phyloP scores from a whole-genome alignment of 1,139 yeast genomes.

The Wickerhamomyces sp. region DNA sequence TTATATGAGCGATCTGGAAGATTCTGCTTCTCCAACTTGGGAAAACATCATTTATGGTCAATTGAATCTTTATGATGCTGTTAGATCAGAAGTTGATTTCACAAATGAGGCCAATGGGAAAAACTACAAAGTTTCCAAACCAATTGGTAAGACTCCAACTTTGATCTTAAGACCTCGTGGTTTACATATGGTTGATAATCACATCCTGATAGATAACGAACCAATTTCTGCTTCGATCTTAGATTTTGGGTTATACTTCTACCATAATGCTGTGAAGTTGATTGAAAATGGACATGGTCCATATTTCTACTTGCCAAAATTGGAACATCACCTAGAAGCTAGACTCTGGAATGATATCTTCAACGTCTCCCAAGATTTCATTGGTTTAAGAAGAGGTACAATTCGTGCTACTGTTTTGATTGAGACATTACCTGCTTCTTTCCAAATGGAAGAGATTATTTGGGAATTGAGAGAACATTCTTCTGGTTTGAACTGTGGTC shows the following conservation, averaged over 20 bases:
- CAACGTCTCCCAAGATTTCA: slow-evolving; percentile 62
- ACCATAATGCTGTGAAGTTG: slow-evolving; percentile 58
- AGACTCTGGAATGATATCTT: slow-evolving; percentile 73
- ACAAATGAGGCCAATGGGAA: slow-evolving; percentile 42
- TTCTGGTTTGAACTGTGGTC: slow-evolving; percentile 74
- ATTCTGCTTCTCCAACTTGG: slow-evolving; percentile 96
- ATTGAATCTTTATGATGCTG: slow-evolving; percentile 85
- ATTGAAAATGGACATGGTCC: slow-evolving; percentile 65
- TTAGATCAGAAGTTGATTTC: slow-evolving; percentile 59
- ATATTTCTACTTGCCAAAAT: slow-evolving; percentile 70
- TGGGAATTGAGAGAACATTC: slow-evolving; percentile 71
- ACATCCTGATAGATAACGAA: slow-evolving; percentile 64
- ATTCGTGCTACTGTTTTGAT: slow-evolving; percentile 71
- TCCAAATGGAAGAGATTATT: slow-evolving; percentile 80
- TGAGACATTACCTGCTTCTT: slow-evolving; percentile 73
- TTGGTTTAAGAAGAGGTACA: slow-evolving; percentile 62
- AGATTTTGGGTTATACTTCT: slow-evolving; percentile 75
- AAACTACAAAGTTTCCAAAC: slow-evolving; percentile 40
- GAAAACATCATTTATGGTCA: slow-evolving; percentile 82
- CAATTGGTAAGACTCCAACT: slow-evolving; percentile 58
- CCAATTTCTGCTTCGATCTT: slow-evolving; percentile 74
- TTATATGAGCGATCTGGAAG: slow-evolving; percentile 95
- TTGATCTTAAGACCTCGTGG: slow-evolving; percentile 84
- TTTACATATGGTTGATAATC: slow-evolving; percentile 78
- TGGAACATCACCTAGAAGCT: slow-evolving; percentile 78